Base-by-base conservation (phyloP, 305 asterid genomes). In the Salvia sclarea region DNA sequence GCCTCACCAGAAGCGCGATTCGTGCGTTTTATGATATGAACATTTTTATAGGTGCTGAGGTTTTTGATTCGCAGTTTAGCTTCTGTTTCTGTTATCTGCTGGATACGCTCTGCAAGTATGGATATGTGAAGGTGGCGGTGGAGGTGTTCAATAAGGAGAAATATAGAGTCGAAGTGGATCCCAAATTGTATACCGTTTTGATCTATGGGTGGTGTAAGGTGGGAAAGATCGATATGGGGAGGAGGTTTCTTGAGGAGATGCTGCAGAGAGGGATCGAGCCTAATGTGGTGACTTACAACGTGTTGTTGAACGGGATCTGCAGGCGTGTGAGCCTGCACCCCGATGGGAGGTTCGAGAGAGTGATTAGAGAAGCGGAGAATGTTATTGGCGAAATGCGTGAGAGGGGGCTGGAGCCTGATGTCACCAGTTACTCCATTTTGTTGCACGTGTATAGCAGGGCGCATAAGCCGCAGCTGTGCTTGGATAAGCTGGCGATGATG, bases 71-170 rank as follows among this genome's bases (percentile, higher is more conserved):
- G 6, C 74, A 52, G 71, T 71, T 79, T 64, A 54, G 83, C 72
- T 70, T 79, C 33, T 85, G 74, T 17, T 84, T 86, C 45, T 78
- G 81, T 72, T 86, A 86, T 60, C 88, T 88, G 35, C 69, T 92
- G 66, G 98, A 92, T 60, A 90, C 93, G n/a, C 96, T 92, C 22
- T 90, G 97, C 70, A 92, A 92, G 84, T 88, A 87, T 53, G 95
- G 98, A 14, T 83, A 78, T 49, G 95, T 79, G 65, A 86, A 86
- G 75, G 86, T 90, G 55, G 96, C 98, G 0, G 86, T 85, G 8
- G 90, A 88, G 81, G 72, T 88, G 48, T 90, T 90, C 61, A 88
- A 88, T 38, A 90, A 88, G 73, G 89, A 86, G 78, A 92, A 90
- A 43, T 88, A 82, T 61, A 85, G 88, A 68, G 56, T 83, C 22